These are phyloP conservation scores for Friedmanniomyces endolithicus DNA, from an alignment of 495 filamentous ascomycete genomes.

Conservation along the genomic window DNA sequence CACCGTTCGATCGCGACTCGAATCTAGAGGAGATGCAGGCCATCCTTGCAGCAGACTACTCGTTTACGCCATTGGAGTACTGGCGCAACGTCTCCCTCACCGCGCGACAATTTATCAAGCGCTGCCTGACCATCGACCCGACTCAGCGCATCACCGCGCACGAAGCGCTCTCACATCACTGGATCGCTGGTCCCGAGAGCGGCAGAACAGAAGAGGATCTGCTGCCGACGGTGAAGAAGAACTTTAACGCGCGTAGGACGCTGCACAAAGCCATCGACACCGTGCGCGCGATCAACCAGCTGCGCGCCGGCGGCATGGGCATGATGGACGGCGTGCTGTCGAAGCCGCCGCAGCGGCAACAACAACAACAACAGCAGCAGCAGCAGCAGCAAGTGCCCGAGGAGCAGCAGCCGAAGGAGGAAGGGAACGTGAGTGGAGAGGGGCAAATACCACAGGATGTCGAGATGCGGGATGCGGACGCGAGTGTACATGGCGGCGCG, in stretches of 20 bases:
- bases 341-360: conserved; percentile 45
- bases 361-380: too few species aligned
- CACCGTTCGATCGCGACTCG: conserved; percentile 92
- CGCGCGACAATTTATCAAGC: conserved; percentile 80
- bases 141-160: conserved; percentile 82
- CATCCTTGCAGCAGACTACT: conserved; percentile 90
- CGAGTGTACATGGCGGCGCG: background rate
- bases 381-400: conserved; percentile 3
- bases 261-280: conserved; percentile 96
- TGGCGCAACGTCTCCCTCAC: conserved; percentile 83
- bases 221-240: conserved; percentile 90
- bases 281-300: conserved; percentile 93
- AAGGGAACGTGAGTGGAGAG: conserved; percentile 34
- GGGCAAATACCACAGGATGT: conserved; percentile 12
- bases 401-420: conserved; percentile 17
- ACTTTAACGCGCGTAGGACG: conserved; percentile 91
- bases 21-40: conserved; percentile 99
- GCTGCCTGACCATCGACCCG: conserved; percentile 83
- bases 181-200: conserved; percentile 54
- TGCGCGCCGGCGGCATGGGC: conserved; percentile 67
- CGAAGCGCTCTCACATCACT: conserved; percentile 78
- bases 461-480: conserved; percentile 14
- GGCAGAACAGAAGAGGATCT: conserved; percentile 54
- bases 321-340: conserved; percentile 74
- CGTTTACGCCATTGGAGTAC: conserved; percentile 89